Percentiles rank a stretch among this genome's conserved stretches.
phyloP scores from a whole-genome alignment of 495 filamentous ascomycete genomes.

The Lineolata rhizophorae region DNA sequence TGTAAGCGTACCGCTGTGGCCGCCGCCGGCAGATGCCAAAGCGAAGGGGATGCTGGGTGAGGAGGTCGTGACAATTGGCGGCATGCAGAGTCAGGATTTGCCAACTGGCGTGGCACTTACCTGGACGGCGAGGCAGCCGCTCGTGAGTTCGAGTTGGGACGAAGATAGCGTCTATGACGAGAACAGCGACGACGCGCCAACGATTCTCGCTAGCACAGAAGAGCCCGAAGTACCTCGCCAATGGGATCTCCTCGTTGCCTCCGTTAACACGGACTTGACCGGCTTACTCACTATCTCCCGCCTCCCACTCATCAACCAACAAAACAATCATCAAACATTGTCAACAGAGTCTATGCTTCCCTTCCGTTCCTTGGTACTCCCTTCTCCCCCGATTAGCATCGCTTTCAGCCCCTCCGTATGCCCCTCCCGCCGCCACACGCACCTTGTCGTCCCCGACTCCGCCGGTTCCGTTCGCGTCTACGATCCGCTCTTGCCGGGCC shows the following conservation, averaged over 20 bases:
- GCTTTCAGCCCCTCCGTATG: slow-evolving; percentile 48
- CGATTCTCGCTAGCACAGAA: too few relatives aligned
- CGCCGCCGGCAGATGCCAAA: slow-evolving; percentile 48
- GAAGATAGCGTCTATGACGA: slow-evolving; percentile 5
- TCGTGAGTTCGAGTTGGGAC: slow-evolving; percentile 1
- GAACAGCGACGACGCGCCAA: background rate
- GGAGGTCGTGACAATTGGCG: slow-evolving; percentile 29
- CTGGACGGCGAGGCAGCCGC: slow-evolving; percentile 20
- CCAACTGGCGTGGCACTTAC: slow-evolving; percentile 46
- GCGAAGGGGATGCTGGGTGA: slow-evolving; percentile 29
- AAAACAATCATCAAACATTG: too few relatives aligned
- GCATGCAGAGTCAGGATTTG: too few relatives aligned
- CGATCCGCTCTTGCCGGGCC: slow-evolving; percentile 15
- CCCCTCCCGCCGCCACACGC: slow-evolving; percentile 33
- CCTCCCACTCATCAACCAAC: slow-evolving; percentile 20
- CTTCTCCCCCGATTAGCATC: slow-evolving; percentile 40
- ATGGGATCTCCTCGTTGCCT: slow-evolving; percentile 36
- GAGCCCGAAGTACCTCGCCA: slow-evolving; percentile 1
- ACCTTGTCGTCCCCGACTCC: slow-evolving; percentile 43
- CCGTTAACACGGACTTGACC: slow-evolving; percentile 42
- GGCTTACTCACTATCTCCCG: slow-evolving; percentile 36
- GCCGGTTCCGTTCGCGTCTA: slow-evolving; percentile 49
- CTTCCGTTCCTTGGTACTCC: slow-evolving; percentile 20
- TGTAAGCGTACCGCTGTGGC: slow-evolving; percentile 47
- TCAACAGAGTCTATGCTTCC: slow-evolving; percentile 1